Conservation (phyloP, 1,284 basidiomycete genomes). For the Farysia itapuensis region DNA sequence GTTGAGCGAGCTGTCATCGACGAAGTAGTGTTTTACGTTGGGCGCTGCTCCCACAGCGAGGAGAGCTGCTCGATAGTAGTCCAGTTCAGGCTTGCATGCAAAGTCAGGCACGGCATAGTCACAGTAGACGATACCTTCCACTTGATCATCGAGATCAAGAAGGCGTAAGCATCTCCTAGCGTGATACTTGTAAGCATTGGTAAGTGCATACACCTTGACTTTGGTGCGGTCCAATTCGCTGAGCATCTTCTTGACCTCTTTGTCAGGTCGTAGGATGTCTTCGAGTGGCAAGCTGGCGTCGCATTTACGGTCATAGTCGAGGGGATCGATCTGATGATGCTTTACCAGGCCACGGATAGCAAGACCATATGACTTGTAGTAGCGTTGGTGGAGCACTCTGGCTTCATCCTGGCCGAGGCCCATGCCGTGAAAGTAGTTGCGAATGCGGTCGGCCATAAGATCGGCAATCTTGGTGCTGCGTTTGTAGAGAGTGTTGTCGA, state of each 20-base stretch:
- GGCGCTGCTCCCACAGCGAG: conserved; percentile 23
- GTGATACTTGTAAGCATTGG: conserved; percentile 67
- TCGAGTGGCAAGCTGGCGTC: conserved; percentile 82
- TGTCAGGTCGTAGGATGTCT: conserved; percentile 72
- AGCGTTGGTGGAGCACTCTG: conserved; percentile 71
- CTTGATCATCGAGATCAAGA: conserved; percentile 71
- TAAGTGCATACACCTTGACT: conserved; percentile 64
- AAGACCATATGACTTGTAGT: conserved; percentile 77
- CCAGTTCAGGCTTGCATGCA: conserved; percentile 75
- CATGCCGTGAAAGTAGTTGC: conserved; percentile 75
- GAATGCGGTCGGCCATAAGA: conserved; percentile 76
- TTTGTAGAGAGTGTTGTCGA: conserved; percentile 79
- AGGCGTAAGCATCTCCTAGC: conserved; percentile 77
- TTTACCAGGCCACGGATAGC: conserved; percentile 78
- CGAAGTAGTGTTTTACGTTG: conserved; percentile 44
- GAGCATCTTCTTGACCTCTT: conserved; percentile 69
- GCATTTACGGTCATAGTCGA: conserved; percentile 82
- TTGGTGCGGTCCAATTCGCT: conserved; percentile 77
- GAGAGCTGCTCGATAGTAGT: conserved; percentile 49
- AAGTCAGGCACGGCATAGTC: conserved; percentile 73
- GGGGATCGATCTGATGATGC: conserved; percentile 78
- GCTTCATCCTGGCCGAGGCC: conserved; percentile 73
- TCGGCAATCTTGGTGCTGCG: conserved; percentile 67
- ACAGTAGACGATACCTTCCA: conserved; percentile 80
- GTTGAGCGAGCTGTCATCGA: conserved; percentile 57